Percentiles rank a stretch among this genome's conserved stretches.
Evolutionary conservation across 805 yeast genomes (phyloP).

Genomic region (Hanseniaspora meyeri): DNA sequence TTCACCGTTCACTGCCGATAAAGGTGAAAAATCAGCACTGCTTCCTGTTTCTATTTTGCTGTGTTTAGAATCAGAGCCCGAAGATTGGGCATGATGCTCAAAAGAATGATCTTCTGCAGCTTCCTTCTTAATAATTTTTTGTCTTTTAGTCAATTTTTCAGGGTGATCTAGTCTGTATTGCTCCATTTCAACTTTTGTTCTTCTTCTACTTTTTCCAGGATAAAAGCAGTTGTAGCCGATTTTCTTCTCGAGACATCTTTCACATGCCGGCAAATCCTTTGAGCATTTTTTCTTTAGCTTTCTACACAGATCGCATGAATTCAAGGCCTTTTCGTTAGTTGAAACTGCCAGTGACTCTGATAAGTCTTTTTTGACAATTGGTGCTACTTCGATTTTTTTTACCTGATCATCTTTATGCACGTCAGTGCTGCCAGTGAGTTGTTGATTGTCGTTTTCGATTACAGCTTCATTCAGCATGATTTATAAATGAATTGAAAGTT

Average conservation of each 20-base stretch:
- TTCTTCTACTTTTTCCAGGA: slow-evolving; percentile 33
- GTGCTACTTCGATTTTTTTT: too few species aligned
- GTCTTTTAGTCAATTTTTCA: slow-evolving; percentile 20
- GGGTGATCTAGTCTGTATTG: slow-evolving; percentile 19
- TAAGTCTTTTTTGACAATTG: neutral
- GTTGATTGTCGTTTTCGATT: neutral
- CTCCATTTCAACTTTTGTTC: slow-evolving; percentile 21
- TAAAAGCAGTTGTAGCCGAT: slow-evolving; percentile 33
- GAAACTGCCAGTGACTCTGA: neutral
- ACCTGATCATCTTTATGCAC: neutral
- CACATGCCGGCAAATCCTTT: slow-evolving; percentile 34
- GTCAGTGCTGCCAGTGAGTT: neutral
- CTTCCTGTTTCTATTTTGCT: neutral
- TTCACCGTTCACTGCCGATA: neutral
- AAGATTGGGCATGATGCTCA: neutral
- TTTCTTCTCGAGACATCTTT: slow-evolving; percentile 28
- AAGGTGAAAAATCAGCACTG: neutral
- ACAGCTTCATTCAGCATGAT: neutral
- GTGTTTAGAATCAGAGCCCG: neutral
- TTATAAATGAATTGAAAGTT: too few species aligned
- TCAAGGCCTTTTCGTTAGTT: slow-evolving; percentile 17
- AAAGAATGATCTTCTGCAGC: neutral
- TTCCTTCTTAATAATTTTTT: slow-evolving; percentile 1
- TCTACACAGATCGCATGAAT: slow-evolving; percentile 38
- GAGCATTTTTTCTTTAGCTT: slow-evolving; percentile 39